Base-by-base conservation (phyloP, 1,284 basidiomycete species). In the Tausonia pullulans region DNA sequence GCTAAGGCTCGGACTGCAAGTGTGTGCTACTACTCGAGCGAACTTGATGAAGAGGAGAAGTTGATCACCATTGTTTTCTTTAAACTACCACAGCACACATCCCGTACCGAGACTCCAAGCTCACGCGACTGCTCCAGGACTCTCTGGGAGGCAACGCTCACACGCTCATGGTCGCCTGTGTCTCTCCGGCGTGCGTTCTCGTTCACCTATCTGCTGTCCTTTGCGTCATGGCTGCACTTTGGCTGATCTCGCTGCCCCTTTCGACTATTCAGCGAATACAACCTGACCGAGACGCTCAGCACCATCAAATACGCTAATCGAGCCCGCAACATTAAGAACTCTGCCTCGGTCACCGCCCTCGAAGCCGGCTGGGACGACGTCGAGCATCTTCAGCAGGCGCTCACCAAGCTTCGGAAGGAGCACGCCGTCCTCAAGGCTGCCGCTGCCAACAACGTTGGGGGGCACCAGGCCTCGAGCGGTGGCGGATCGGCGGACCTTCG, bases 301-400 rank as follows among this genome's bases (percentile, higher is more conserved):
- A 99, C 95, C 6, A 83, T 99, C 72, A 97, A 98, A 76, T 99
- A 98, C 73, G 96, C 96, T 50, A 95, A 97, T 69, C 88, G 96
- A 43, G 96, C 95, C 1, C 81, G 94, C 69, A 96, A 96, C 73
- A 98, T 99, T 80, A 95, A 95, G 79, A 99, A 98, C 73, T 81
- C 86, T 59, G 93, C 90, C 2, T 85, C 90, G 63, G 82, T 95
- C 67, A 96, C 94, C 74, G 90, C 95, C 77, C 87, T 87, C 71
- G 96, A 98, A 77, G 90, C 92, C 60, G 96, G 95, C 4, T 99
- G 95, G 95, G 94, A 98, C 69, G 95, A 98, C 74, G 80, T 98
- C 4, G 94, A 97, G 72, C 94, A 96, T 84, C 79, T 98, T 57
- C 96, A 98, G 77, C 83, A 83, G 61, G 89, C 86, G 63, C 83